phyloP scores from a whole-genome alignment of 495 filamentous ascomycete species.

The Neurospora tetraspora region DNA sequence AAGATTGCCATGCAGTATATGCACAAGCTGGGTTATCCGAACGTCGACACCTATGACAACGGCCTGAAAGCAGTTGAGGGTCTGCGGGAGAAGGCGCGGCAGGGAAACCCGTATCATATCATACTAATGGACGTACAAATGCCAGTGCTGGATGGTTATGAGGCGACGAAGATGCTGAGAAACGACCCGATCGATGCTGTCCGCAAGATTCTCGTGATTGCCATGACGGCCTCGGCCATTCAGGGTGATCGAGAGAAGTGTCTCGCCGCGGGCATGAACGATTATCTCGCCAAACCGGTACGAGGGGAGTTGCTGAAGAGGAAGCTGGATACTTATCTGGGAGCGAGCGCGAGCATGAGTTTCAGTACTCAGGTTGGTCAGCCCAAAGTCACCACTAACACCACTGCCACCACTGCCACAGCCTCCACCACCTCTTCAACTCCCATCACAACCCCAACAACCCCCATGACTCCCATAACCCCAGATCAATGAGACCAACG shows the following conservation, averaged over 20 bases:
- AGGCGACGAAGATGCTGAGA: constrained; percentile 73
- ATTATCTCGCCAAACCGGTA: constrained; percentile 89
- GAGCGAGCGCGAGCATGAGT: constrained; percentile 11
- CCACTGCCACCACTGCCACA: background rate
- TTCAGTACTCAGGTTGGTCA: constrained; percentile 1
- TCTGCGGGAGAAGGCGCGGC: constrained; percentile 54
- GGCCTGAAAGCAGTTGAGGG: constrained; percentile 81
- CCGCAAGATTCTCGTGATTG: constrained; percentile 70
- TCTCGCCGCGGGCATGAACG: constrained; percentile 87
- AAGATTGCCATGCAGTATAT: constrained; percentile 89
- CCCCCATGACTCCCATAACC: constrained; percentile 4
- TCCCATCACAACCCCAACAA: constrained; percentile 7
- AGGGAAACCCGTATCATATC: constrained; percentile 64
- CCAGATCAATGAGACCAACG: background rate
- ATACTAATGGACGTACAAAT: constrained; percentile 95
- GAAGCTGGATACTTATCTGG: constrained; percentile 59
- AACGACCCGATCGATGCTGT: constrained; percentile 64
- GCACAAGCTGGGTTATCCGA: constrained; percentile 67
- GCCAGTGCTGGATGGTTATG: constrained; percentile 89
- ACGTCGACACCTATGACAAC: constrained; percentile 73
- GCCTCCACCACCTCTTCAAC: background rate
- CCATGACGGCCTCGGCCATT: constrained; percentile 89
- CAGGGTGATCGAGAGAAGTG: constrained; percentile 89
- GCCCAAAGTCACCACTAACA: background rate
- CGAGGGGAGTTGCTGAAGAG: constrained; percentile 61